Evolutionary conservation across 306 rosid species (phyloP).

Genomic region (Trifolium subterraneum): DNA sequence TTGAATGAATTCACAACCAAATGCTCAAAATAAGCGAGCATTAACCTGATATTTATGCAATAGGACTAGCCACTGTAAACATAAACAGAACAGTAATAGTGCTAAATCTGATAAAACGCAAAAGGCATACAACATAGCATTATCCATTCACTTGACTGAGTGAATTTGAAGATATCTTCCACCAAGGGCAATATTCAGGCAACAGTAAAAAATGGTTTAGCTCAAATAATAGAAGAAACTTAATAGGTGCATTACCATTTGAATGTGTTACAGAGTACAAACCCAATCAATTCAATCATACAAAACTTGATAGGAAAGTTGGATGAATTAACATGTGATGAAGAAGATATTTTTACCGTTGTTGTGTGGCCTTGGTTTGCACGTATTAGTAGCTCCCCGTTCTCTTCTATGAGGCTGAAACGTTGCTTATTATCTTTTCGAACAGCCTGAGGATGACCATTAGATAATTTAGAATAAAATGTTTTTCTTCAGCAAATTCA

Average conservation of each 20-base stretch:
- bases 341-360: slow-evolving; percentile 47
- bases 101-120: neutral
- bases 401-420: slow-evolving; percentile 79
- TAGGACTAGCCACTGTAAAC: neutral
- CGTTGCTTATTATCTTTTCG: slow-evolving; percentile 88
- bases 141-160: neutral
- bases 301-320: slow-evolving; percentile 12
- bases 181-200: neutral
- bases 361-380: slow-evolving; percentile 96
- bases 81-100: neutral
- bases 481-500: slow-evolving; percentile 28
- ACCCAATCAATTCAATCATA: slow-evolving; percentile 9
- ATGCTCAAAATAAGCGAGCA: slow-evolving; percentile 2
- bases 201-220: too few species aligned
- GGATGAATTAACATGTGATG: neutral
- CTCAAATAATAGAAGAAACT: too few species aligned
- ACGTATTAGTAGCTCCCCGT: slow-evolving; percentile 78
- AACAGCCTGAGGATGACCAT: slow-evolving; percentile 71
- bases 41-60: slow-evolving; percentile 12
- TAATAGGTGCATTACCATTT: slow-evolving; percentile 3
- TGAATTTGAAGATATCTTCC: neutral
- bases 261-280: neutral
- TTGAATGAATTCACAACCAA: too few species aligned
- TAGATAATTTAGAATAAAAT: slow-evolving; percentile 27
- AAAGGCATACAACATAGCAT: neutral